Evolutionary conservation across 345 rosid genomes (phyloP).

Genomic region (Boechera divaricarpa): DNA sequence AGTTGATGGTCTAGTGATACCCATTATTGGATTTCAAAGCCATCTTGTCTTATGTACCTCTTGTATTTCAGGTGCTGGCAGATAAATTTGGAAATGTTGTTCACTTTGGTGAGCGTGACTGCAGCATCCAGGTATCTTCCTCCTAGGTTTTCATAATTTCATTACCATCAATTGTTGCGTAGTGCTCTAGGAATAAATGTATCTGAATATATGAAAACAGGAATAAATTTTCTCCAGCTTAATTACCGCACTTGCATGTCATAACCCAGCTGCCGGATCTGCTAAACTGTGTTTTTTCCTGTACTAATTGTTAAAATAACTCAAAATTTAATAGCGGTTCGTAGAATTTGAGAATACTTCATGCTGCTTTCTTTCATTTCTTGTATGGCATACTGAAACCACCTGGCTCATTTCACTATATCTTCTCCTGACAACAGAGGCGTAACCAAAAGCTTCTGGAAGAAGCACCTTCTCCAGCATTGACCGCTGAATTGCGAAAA

Average conservation of each 20-base stretch:
- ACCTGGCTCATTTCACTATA: conserved; percentile 5
- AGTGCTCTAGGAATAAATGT: neutral
- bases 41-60: neutral
- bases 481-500: conserved; percentile 90
- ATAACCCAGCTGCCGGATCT: conserved; percentile 11
- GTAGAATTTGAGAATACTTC: neutral
- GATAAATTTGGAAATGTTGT: conserved; percentile 97
- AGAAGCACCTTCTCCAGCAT: conserved; percentile 99
- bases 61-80: conserved; percentile 80
- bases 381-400: neutral
- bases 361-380: conserved; percentile 1
- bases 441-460: conserved; percentile 95
- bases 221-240: neutral
- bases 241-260: conserved; percentile 4
- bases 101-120: conserved; percentile 99
- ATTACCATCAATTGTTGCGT: neutral
- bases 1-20: neutral
- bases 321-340: neutral
- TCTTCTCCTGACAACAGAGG: conserved; percentile 58
- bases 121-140: conserved; percentile 90
- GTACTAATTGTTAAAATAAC: neutral
- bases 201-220: neutral
- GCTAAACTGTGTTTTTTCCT: conserved; percentile 10
- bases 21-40: neutral
- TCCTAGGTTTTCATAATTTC: neutral